Evolutionary conservation across 306 rosid species (phyloP), one percentile per base, ranked within the genome.

Genomic region (Cucumis sativus): DNA sequence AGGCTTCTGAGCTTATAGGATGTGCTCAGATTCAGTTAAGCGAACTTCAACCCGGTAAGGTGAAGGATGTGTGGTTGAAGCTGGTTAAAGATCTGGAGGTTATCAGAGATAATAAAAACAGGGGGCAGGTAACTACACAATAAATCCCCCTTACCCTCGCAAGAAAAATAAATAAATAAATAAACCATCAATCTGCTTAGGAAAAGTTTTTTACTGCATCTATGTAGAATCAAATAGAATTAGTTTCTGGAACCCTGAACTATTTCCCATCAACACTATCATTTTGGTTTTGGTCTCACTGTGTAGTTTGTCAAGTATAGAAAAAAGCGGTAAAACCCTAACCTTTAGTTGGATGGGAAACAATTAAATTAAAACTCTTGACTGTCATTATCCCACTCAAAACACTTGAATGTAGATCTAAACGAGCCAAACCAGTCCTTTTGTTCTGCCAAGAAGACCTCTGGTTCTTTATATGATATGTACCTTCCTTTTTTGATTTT

Each of bases 11-110:
- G 78, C 84, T 88, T 65, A 68, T 96, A 62, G 98, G 98, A 16
- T 88, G 90, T 82, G 88, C 99, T 75, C 83, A 79, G 2, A 52
- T 92, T 30, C 81, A 23, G 77, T 87, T 96, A 75, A 85, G 73
- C 13, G 92, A 96, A 79, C 99, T 96, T 86, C 78, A 88, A 85
- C 98, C 97, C 30, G 98, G 99, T 80, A 92, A 89, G 87, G 96
- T 96, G 63, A 91, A 88, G 86, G 99, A 91, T 77, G 88, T 90
- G 79, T 92, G 99, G 99, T 88, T 96, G 92, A 96, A 89, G 87
- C 90, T 96, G 85, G 93, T 96, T 79, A 96, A 96, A 84, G 97
- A 93, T 85, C 86, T 96, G 85, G 99, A 92, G 52, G 70, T 96
- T 74, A 90, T 86, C 62, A 89, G 90, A 88, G 99, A 96, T 83